These are phyloP conservation scores for Pythium sp. DNA, from an alignment of 352 stramenopile species.

Conservation along the genomic window DNA sequence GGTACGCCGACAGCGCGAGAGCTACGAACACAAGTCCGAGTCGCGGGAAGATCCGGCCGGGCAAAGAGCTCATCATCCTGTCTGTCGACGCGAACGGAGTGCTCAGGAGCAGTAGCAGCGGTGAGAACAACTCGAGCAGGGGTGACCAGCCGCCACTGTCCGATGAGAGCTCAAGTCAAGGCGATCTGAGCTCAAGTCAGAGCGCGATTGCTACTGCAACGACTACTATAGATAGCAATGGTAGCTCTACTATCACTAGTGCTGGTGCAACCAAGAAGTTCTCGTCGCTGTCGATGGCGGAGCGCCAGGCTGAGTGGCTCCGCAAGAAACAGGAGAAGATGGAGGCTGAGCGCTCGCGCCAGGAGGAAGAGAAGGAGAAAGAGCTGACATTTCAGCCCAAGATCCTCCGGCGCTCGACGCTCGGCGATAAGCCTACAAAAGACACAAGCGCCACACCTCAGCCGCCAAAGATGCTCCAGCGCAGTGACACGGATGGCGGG, in stretches of 20 bases:
- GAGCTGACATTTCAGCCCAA: conserved; percentile 86
- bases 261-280: conserved; percentile 42
- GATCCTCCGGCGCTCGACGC: conserved; percentile 66
- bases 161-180: conserved; percentile 15
- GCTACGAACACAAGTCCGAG: conserved; percentile 45
- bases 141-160: conserved; percentile 19
- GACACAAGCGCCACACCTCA: conserved; percentile 3
- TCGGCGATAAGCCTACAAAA: conserved; percentile 38
- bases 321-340: conserved; percentile 78
- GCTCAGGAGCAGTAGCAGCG: background rate
- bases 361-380: conserved; percentile 68
- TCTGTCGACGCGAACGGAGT: conserved; percentile 41
- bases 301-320: conserved; percentile 79
- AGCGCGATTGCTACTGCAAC: background rate
- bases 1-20: conserved; percentile 12
- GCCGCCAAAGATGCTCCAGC: conserved; percentile 12
- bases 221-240: background rate
- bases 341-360: conserved; percentile 54
- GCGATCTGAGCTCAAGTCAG: background rate
- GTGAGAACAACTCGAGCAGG: conserved; percentile 13
- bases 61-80: conserved; percentile 77
- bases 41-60: conserved; percentile 67
- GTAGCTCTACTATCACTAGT: background rate
- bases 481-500: conserved; percentile 15
- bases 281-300: conserved; percentile 66